Base-by-base conservation (phyloP, 1,284 basidiomycete genomes). In the Cryptococcus hybrid region DNA sequence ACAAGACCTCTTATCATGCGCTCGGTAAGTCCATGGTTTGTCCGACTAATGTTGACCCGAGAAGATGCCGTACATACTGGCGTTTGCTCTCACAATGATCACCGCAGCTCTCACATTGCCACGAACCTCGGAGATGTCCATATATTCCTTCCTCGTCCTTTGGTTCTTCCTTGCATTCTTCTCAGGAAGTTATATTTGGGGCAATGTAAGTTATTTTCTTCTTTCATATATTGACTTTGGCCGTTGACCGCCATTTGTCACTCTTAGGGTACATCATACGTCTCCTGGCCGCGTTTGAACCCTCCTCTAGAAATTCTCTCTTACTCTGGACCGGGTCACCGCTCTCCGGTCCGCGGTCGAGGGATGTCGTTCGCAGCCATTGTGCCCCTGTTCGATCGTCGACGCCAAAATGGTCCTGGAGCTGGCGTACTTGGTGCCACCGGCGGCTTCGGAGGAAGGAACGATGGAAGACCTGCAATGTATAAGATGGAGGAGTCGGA, bases 251-350 rank as follows among this genome's bases (percentile, higher is more conserved):
- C 24, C 24, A 24, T 18, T 18, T 48, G n/a, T 47, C 3, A 12
- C 38, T n/a, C 8, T 2, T 58, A 79, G 77, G 77, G 77, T 47
- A 74, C 67, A n/a, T 73, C 67, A 63, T 97, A 94, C 73, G 93
- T 99, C 60, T 86, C 90, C 24, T 95, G 92, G 88, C 96, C 95
- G n/a, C 86, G 88, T 24, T 84, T 99, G 55, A 85, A 89, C 63
- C 88, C 92, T 3, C 86, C 89, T 9, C 86, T 87, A 56, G 90
- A 93, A 60, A 82, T 89, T 55, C 88, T 97, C 54, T 86, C 87
- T 72, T 98, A 94, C 78, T 82, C 83, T 52, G 92, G 92, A 45
- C 90, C 90, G 54, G 93, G 92, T 38, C 93, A 84, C 82, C 86
- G 87, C 60, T 88, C 87, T 24, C 85, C 80, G 13, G 82, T 85